phyloP scores from a whole-genome alignment of 2,329 filamentous ascomycete species.

The Epichloe coenophiala region DNA sequence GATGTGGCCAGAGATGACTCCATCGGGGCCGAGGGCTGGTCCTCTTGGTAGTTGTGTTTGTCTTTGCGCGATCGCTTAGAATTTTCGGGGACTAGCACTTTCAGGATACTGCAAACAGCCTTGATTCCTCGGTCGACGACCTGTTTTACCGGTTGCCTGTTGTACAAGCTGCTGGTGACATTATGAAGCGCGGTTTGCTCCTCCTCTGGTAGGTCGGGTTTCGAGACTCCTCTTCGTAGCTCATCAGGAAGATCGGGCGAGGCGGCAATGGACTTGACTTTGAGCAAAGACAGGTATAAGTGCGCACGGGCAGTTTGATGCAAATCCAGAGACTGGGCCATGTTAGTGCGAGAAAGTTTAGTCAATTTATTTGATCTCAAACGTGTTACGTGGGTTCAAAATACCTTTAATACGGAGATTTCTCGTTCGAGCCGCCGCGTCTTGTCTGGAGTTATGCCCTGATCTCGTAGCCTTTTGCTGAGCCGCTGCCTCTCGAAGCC shows the following conservation, averaged over 20 bases:
- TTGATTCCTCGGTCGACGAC: constrained; percentile 34
- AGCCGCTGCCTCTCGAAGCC: constrained; percentile 69
- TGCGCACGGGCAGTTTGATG: constrained; percentile 43
- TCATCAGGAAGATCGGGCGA: constrained; percentile 35
- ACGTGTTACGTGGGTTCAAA: not conserved
- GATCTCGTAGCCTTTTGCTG: constrained; percentile 42
- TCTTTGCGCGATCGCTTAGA: constrained; percentile 18
- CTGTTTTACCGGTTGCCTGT: constrained; percentile 35
- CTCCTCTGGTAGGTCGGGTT: constrained; percentile 37
- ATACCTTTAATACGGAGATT: constrained; percentile 39
- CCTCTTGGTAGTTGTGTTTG: constrained; percentile 18
- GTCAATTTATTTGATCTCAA: not conserved
- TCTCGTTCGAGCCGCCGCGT: constrained; percentile 49
- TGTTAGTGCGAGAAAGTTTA: not conserved
- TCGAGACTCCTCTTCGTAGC: constrained; percentile 32
- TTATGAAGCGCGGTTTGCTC: constrained; percentile 40
- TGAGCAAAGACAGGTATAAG: constrained; percentile 39
- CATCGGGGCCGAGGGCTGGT: constrained; percentile 15
- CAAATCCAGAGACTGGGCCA: constrained; percentile 38
- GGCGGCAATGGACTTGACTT: constrained; percentile 37
- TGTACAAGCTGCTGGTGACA: constrained; percentile 45
- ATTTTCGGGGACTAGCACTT: constrained; percentile 32
- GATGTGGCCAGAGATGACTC: not conserved
- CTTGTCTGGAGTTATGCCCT: constrained; percentile 32
- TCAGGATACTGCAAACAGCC: constrained; percentile 34